Evolutionary conservation across 2,329 filamentous ascomycete genomes (phyloP), one percentile per base, ranked within the genome.

Genomic region (Ceratocystis diversiconidia): DNA sequence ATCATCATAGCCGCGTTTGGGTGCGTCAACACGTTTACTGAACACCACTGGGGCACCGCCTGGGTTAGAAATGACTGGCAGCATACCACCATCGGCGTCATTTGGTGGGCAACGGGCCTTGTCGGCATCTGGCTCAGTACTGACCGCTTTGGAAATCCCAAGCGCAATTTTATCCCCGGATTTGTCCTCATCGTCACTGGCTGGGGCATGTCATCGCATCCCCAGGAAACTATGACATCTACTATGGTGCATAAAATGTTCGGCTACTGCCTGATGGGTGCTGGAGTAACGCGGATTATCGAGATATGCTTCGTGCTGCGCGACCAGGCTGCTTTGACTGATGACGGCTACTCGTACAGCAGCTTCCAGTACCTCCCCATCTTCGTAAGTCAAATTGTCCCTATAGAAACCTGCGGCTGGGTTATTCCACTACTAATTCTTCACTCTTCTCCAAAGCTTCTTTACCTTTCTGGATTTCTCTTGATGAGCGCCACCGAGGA

Each of bases 401-500:
- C 36, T 41, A 41, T 41, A 41, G 10, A 41, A 41, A 41, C 36
- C 36, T 3, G 10, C 10, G 10, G 36, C 36, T 12, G 36, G 10
- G 36, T 5, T 41, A 15, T 41, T 41, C 10, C 36, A 12, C 10
- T 41, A 4, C 36, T 41, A 41, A 41, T 10, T 41, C 36, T 12
- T 12, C 41, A 12, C 12, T 25, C 72, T 74, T 6, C 4, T 61
- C 43, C 8, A 10, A 68, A 95, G 91, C 81, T 97, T 50, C 82
- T 99, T 32, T 95, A 89, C 72, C 91, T 92, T 5, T 88, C 92
- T 2, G 94, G 94, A 1, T 96, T 97, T 77, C 81, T 99, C 50
- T 99, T 99, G 78, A 95, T 97, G 91, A 89, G 90, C 41, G 92
- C 94, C 17, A 97, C 91, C 0, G 94, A 97, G 74, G 92, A 99